These are phyloP conservation scores for Calocybe gangraenosa DNA, from an alignment of 768 basidiomycete genomes.

Conservation along the genomic window DNA sequence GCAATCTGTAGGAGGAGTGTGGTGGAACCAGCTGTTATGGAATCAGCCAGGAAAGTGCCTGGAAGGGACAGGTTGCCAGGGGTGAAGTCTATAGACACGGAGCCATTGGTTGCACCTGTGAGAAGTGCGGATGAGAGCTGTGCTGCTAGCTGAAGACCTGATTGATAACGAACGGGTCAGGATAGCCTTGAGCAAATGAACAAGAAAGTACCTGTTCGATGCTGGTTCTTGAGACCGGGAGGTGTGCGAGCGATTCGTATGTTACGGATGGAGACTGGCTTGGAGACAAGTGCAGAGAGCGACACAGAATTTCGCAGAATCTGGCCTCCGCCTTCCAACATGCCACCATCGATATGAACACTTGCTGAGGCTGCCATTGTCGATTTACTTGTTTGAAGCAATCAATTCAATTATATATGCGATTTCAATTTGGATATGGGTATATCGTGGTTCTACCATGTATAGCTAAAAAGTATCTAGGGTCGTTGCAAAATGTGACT, in stretches of 20 bases:
- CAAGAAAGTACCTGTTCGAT: constrained; percentile 63
- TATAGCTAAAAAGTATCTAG: constrained; percentile 1
- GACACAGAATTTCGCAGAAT: constrained; percentile 67
- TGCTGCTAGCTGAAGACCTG: constrained; percentile 65
- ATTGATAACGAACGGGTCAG: not conserved
- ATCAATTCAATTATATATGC: too few species aligned
- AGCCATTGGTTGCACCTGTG: constrained; percentile 50
- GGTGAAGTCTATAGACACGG: constrained; percentile 47
- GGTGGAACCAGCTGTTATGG: constrained; percentile 67
- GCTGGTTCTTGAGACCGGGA: constrained; percentile 70
- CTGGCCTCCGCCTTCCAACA: constrained; percentile 66
- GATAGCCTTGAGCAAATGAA: not conserved
- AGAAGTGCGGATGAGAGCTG: constrained; percentile 55
- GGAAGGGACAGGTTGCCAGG: constrained; percentile 45
- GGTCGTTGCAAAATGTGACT: constrained; percentile 17
- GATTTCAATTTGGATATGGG: too few species aligned
- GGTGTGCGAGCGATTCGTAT: constrained; percentile 55
- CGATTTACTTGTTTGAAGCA: too few species aligned
- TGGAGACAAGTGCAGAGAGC: constrained; percentile 60
- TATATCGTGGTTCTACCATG: too few species aligned
- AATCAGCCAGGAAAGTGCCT: constrained; percentile 34
- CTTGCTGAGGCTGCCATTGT: constrained; percentile 19
- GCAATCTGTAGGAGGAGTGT: constrained; percentile 70
- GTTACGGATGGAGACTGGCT: constrained; percentile 54
- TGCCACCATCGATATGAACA: constrained; percentile 40